Base-by-base conservation (phyloP, 2,329 filamentous ascomycete genomes). In the Aspergillus sp. region DNA sequence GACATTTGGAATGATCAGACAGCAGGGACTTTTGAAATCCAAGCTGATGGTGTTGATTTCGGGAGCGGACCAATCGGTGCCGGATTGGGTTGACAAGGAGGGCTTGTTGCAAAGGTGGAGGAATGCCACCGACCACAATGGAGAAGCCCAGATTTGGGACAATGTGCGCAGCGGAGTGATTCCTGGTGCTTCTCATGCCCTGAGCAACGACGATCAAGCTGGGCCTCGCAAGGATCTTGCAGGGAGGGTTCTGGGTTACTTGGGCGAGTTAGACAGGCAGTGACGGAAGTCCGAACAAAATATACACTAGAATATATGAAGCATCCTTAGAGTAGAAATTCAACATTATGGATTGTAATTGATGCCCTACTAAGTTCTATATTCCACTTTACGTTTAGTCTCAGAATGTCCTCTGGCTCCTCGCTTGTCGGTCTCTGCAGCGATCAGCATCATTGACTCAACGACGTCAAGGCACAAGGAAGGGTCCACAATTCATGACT, bases 1-100 rank as follows among this genome's bases (percentile, higher is more conserved):
- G 8, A 80, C 79, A 2, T 93, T 89, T 69, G 71, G 77, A 4
- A 63, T 52, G 52, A 53, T 70, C 10, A 40, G 52, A 4, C 25
- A 52, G 26, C 42, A 44, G 7, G 62, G 58, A 0, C 29, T 68
- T 19, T 37, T 67, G 35, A 58, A 47, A 35, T 43, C 51, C n/a
- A 63, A 57, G 32, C 35, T 67, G 35, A 55, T 69, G 49, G 63
- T 69, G n/a, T 41, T 70, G 31, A 58, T 61, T 15, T 68, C 66
- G 0, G 67, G 64, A 3, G 58, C 56, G 2, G 67, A 71, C 42
- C 60, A 68, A 42, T 57, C 60, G 5, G 55, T 64, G 3, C 66
- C 67, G 0, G 54, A 53, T 13, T 65, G 53, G 51, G 51, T 71
- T n/a, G 58, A 70, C 40, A 69, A 68, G 43, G 50, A 62, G 34